Evolutionary conservation across 1,284 basidiomycete species (phyloP).

Genomic region (Stereum hirsutum): DNA sequence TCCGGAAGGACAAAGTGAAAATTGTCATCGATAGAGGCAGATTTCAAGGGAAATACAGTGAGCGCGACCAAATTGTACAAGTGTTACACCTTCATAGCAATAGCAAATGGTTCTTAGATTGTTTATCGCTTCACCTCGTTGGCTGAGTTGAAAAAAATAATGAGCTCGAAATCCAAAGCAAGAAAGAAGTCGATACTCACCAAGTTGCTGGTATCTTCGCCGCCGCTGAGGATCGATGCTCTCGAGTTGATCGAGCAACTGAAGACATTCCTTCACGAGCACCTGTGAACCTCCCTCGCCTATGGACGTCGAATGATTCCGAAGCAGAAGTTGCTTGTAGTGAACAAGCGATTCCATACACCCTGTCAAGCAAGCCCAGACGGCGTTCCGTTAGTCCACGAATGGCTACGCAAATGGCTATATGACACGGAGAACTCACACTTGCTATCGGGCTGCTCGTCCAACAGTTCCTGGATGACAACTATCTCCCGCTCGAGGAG

Average conservation of each 20-base stretch:
- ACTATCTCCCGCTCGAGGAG: constrained; percentile 73
- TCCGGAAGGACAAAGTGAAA: too few relatives aligned
- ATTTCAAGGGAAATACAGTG: too few relatives aligned
- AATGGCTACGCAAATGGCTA: not conserved
- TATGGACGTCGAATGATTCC: constrained; percentile 23
- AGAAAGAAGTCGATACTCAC: constrained; percentile 26
- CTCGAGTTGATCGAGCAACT: constrained; percentile 42
- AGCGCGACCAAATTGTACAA: too few relatives aligned
- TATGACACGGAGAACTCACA: constrained; percentile 43
- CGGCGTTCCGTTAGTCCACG: too few relatives aligned
- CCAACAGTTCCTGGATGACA: constrained; percentile 79
- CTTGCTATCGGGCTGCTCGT: constrained; percentile 89
- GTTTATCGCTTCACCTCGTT: too few relatives aligned
- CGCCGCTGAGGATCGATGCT: constrained; percentile 49
- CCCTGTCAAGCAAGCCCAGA: constrained; percentile 41
- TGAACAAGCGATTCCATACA: constrained; percentile 88
- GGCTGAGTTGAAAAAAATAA: too few relatives aligned
- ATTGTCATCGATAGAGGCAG: too few relatives aligned
- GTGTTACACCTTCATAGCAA: too few relatives aligned
- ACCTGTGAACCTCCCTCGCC: constrained; percentile 22
- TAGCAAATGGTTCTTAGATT: too few relatives aligned
- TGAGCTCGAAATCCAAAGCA: not conserved
- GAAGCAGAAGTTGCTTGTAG: constrained; percentile 58
- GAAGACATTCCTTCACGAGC: constrained; percentile 39
- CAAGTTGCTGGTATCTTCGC: constrained; percentile 54